Percentiles rank a stretch among this genome's conserved stretches.
Evolutionary conservation across 2,329 filamentous ascomycete species (phyloP).

Genomic region (Ophiostoma ulmi): DNA sequence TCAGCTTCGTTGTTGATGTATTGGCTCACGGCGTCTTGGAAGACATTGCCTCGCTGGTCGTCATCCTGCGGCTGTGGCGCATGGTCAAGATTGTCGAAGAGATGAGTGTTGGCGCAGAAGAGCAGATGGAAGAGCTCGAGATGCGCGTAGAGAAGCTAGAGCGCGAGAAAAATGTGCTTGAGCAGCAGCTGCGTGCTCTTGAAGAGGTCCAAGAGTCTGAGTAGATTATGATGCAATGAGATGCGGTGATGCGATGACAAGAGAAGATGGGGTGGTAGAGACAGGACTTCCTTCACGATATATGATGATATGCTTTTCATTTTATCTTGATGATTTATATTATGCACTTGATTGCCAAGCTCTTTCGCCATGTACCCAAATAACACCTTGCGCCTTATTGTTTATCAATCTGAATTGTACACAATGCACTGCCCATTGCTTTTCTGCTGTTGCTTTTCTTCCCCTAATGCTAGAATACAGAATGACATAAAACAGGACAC

Average conservation of each 20-base stretch:
- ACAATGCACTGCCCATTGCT: neutral
- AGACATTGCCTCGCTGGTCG: constrained; percentile 61
- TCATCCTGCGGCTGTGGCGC: constrained; percentile 62
- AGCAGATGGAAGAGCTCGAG: constrained; percentile 56
- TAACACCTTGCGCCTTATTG: constrained; percentile 2
- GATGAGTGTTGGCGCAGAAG: constrained; percentile 56
- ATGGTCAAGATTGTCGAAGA: constrained; percentile 68
- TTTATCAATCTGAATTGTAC: neutral
- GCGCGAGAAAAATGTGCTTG: constrained; percentile 40
- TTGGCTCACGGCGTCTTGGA: constrained; percentile 54
- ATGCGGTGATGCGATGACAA: neutral
- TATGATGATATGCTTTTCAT: neutral
- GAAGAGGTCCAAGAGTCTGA: constrained; percentile 10
- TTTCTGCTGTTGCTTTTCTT: neutral
- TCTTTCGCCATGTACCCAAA: neutral
- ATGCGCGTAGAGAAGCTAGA: constrained; percentile 49
- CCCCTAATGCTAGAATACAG: constrained; percentile 13
- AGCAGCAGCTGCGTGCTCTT: constrained; percentile 20
- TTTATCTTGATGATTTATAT: neutral
- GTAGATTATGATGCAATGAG: neutral
- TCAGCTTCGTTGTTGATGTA: constrained; percentile 58
- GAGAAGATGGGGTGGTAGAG: no score
- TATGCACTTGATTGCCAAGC: neutral
- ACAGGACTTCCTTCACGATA: no score
- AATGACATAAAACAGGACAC: neutral